Evolutionary conservation across 768 basidiomycete genomes (phyloP).

Genomic region (Amanita brunnescens): DNA sequence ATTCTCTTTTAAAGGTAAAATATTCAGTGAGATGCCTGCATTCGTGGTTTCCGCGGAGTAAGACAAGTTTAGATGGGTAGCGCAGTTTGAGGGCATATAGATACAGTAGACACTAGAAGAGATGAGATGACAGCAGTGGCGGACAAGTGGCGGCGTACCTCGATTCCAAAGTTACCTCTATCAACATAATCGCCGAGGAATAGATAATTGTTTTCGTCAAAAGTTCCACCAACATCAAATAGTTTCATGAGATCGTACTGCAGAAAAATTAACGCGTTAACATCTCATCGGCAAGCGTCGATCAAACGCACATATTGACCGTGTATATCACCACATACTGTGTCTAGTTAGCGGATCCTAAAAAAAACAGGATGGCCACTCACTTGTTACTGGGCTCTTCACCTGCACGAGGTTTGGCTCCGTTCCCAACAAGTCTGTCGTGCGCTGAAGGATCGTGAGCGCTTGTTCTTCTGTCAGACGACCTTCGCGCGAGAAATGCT

Average conservation of each 20-base stretch:
- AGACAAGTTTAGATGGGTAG: constrained; percentile 72
- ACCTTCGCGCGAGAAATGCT: constrained; percentile 87
- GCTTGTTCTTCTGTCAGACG: constrained; percentile 79
- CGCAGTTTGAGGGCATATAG: constrained; percentile 90
- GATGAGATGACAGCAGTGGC: background rate
- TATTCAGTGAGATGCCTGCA: constrained; percentile 95
- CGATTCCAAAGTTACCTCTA: constrained; percentile 83
- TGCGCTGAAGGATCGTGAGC: constrained; percentile 65
- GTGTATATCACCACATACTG: constrained; percentile 96
- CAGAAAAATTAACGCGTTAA: background rate
- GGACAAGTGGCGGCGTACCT: constrained; percentile 23
- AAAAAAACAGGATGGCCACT: constrained; percentile 21
- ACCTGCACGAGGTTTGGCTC: constrained; percentile 87
- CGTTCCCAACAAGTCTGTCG: constrained; percentile 52
- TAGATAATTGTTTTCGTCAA: constrained; percentile 76
- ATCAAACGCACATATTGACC: constrained; percentile 77
- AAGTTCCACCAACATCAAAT: constrained; percentile 87
- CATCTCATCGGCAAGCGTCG: background rate
- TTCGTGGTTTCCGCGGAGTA: constrained; percentile 95
- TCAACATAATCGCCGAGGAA: constrained; percentile 98
- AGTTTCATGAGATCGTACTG: constrained; percentile 98
- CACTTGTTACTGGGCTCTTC: constrained; percentile 85
- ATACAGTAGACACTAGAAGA: constrained; percentile 72
- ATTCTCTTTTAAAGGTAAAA: constrained; percentile 97
- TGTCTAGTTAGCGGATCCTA: background rate